Evolutionary conservation across 441 rosid genomes (phyloP).

Genomic region (Lepidium campestre): DNA sequence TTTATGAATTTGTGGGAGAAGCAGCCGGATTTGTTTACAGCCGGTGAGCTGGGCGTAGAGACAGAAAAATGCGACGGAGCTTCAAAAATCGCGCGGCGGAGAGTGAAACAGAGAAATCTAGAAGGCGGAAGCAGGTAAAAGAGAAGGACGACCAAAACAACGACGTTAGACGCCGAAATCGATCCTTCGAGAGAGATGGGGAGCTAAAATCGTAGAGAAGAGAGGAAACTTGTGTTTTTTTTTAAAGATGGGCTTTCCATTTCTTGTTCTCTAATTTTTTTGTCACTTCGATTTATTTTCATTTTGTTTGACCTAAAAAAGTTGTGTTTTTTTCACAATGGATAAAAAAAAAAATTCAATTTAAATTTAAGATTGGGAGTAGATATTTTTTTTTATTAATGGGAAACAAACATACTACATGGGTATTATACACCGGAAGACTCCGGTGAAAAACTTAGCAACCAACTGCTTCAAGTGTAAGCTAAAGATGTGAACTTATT

Average conservation of each 20-base stretch:
- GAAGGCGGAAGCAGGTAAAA: conserved; percentile 7
- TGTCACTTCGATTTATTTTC: background rate
- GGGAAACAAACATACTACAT: background rate
- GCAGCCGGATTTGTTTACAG: conserved; percentile 2
- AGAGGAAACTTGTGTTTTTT: background rate
- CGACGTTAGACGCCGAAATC: conserved; percentile 17
- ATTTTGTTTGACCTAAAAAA: conserved; percentile 20
- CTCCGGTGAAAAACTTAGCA: background rate
- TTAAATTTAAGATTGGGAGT: background rate
- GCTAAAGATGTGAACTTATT: background rate
- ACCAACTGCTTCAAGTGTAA: background rate
- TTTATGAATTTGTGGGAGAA: background rate
- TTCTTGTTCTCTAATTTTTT: background rate
- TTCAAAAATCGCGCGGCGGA: conserved; percentile 14
- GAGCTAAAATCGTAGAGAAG: conserved; percentile 19
- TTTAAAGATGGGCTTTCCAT: background rate
- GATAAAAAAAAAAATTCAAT: background rate
- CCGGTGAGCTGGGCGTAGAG: background rate
- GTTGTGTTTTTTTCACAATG: background rate
- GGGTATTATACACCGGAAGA: conserved; percentile 4
- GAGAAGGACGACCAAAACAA: background rate
- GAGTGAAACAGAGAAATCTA: conserved; percentile 21
- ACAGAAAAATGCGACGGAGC: conserved; percentile 8
- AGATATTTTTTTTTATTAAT: background rate
- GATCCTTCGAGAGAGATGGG: background rate